Evolutionary conservation across 2,329 filamentous ascomycete genomes (phyloP).

Genomic region (Pyricularia grisea): DNA sequence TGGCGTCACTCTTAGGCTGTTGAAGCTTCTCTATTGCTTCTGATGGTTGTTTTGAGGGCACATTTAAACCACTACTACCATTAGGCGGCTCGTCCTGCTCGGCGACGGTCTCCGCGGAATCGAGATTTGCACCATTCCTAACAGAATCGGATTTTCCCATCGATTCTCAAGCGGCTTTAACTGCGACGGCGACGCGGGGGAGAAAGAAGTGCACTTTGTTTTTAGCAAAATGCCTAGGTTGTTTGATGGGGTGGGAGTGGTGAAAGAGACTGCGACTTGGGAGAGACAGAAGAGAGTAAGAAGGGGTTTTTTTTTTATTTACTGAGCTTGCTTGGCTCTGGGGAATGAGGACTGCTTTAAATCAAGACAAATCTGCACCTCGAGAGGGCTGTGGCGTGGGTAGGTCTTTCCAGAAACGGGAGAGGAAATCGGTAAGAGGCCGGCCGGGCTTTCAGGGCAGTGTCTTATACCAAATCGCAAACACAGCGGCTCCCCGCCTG

Average conservation of each 20-base stretch:
- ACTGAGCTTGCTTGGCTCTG: not conserved
- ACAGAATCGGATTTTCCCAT: constrained; percentile 6
- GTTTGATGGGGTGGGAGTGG: not conserved
- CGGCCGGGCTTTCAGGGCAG: not conserved
- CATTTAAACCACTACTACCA: constrained; percentile 4
- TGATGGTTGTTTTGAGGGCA: not conserved
- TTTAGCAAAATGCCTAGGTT: not conserved
- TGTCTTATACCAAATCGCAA: not conserved
- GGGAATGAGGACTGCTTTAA: not conserved
- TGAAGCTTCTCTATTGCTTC: constrained; percentile 1
- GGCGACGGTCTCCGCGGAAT: constrained; percentile 6
- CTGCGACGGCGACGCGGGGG: not conserved
- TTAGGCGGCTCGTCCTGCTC: constrained; percentile 6
- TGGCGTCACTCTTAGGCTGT: not conserved
- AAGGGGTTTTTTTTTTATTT: not conserved
- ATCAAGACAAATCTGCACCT: not conserved
- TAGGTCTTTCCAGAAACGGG: constrained; percentile 7
- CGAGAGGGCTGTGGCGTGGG: constrained; percentile 1
- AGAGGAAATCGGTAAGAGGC: not conserved
- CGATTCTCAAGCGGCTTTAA: constrained; percentile 4
- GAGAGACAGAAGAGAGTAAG: not conserved
- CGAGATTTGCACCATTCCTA: constrained; percentile 6
- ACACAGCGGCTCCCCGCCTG: not conserved
- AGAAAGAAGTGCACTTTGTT: not conserved
- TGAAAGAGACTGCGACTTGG: not conserved